These are phyloP conservation scores for Lipomyces sp. DNA, from an alignment of 805 yeast species.

Conservation along the genomic window DNA sequence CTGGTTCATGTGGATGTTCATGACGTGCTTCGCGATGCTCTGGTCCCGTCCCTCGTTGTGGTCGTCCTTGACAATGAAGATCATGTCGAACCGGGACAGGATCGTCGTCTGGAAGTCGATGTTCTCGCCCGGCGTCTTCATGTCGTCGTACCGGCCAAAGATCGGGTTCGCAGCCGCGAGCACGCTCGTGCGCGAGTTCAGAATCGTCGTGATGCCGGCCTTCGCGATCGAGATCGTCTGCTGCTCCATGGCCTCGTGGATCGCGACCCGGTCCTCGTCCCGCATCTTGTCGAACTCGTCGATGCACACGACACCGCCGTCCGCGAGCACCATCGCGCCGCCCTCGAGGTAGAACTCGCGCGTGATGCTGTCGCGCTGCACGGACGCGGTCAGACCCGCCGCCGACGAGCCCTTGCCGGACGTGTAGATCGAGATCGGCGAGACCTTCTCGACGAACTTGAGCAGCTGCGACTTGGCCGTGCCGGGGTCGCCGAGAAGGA, in stretches of 20 bases:
- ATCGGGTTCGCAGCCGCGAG: constrained; percentile 98
- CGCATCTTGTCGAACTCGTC: constrained; percentile 99
- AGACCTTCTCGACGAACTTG: constrained; percentile 90
- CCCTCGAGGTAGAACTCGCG: constrained; percentile 96
- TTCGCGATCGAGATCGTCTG: constrained; percentile 98
- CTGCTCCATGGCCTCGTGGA: constrained; percentile 99
- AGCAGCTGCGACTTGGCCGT: constrained; percentile 96
- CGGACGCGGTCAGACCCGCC: constrained; percentile 98
- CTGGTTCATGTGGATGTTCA: constrained; percentile 89
- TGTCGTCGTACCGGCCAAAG: constrained; percentile 93
- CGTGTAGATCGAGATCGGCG: constrained; percentile 93
- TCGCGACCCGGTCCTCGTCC: constrained; percentile 97
- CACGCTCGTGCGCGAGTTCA: constrained; percentile 94
- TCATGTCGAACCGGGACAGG: constrained; percentile 97
- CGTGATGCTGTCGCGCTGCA: constrained; percentile 83
- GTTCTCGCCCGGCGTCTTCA: constrained; percentile 95
- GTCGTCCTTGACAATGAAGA: constrained; percentile 92
- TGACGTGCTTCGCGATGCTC: constrained; percentile 87
- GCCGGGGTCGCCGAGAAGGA: constrained; percentile 96
- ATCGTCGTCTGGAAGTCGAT: constrained; percentile 97
- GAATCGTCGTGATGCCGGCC: constrained; percentile 96
- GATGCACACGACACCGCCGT: constrained; percentile 98
- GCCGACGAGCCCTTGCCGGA: constrained; percentile 99
- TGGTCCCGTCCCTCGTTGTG: constrained; percentile 81
- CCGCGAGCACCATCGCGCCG: constrained; percentile 99